Percentiles rank a stretch among this genome's conserved stretches.
These are phyloP conservation scores for Nakazawaea sp. DNA, from an alignment of 805 yeast genomes.

Conservation along the genomic window DNA sequence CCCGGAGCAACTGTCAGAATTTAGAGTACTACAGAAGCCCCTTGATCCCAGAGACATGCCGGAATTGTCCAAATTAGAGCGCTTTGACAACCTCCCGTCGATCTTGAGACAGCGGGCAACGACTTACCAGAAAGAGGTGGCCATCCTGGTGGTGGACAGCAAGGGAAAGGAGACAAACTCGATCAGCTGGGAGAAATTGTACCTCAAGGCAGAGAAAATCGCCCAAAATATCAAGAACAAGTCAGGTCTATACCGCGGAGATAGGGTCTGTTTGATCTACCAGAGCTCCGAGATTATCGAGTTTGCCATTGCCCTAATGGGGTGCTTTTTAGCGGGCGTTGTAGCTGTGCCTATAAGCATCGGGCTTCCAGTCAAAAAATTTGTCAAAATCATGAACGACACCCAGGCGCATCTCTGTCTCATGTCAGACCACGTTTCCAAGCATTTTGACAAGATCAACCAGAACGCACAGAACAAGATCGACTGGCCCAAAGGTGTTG, in stretches of 20 bases:
- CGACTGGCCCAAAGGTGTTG: slow-evolving; percentile 70
- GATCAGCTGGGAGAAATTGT: slow-evolving; percentile 87
- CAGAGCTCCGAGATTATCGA: slow-evolving; percentile 81
- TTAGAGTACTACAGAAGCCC: slow-evolving; percentile 45
- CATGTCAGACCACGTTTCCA: slow-evolving; percentile 73
- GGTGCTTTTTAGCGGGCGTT: slow-evolving; percentile 88
- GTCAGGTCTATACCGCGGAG: slow-evolving; percentile 69
- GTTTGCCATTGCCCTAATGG: slow-evolving; percentile 78
- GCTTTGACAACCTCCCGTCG: slow-evolving; percentile 59
- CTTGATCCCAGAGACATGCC: slow-evolving; percentile 51
- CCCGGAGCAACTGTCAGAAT: slow-evolving; percentile 12
- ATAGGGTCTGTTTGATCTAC: slow-evolving; percentile 77
- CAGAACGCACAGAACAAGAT: slow-evolving; percentile 34
- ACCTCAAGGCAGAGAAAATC: slow-evolving; percentile 75
- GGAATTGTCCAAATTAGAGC: slow-evolving; percentile 28
- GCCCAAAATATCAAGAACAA: slow-evolving; percentile 78
- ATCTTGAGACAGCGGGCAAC: slow-evolving; percentile 70
- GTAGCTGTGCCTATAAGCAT: slow-evolving; percentile 92
- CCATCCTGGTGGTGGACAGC: slow-evolving; percentile 64
- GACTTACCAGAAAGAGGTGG: slow-evolving; percentile 57
- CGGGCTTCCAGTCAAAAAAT: slow-evolving; percentile 60
- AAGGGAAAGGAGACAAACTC: slow-evolving; percentile 75
- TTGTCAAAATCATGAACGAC: slow-evolving; percentile 60
- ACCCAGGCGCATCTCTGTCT: slow-evolving; percentile 76
- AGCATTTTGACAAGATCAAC: slow-evolving; percentile 62